Evolutionary conservation across 1,284 basidiomycete genomes (phyloP).

Genomic region (Pseudozyma sp.): DNA sequence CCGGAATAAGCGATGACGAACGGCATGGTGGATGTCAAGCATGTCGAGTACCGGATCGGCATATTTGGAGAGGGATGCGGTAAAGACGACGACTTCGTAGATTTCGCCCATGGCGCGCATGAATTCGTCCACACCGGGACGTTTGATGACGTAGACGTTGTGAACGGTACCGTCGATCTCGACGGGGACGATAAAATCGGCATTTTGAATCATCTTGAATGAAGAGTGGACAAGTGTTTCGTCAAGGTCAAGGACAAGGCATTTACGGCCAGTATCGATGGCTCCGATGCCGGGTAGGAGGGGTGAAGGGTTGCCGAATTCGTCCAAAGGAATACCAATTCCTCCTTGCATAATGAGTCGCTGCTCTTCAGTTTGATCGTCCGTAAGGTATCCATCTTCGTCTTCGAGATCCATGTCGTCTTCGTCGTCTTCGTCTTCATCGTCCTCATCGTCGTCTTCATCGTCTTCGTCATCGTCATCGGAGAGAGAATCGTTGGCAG

Average conservation of each 20-base stretch:
- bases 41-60: slow-evolving; percentile 98
- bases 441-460: too few species aligned
- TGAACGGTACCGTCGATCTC: slow-evolving; percentile 98
- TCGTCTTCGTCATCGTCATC: too few species aligned
- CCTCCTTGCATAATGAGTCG: slow-evolving; percentile 82
- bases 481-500: background rate
- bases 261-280: slow-evolving; percentile 85
- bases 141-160: slow-evolving; percentile 98
- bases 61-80: slow-evolving; percentile 97
- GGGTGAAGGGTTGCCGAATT: slow-evolving; percentile 86
- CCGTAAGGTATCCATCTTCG: slow-evolving; percentile 69
- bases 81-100: slow-evolving; percentile 98
- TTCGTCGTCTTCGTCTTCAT: slow-evolving; percentile 66
- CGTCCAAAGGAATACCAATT: slow-evolving; percentile 82
- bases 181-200: slow-evolving; percentile 98
- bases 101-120: slow-evolving; percentile 96
- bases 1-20: slow-evolving; percentile 94
- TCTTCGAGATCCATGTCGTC: slow-evolving; percentile 69
- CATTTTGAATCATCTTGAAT: slow-evolving; percentile 71
- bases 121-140: slow-evolving; percentile 96
- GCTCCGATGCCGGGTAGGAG: slow-evolving; percentile 81
- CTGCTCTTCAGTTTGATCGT: slow-evolving; percentile 81
- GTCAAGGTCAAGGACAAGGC: slow-evolving; percentile 89
- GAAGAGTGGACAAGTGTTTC: slow-evolving; percentile 87
- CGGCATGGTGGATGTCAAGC: slow-evolving; percentile 89